Evolutionary conservation across 164 flowering plant species (phyloP), one percentile per base, ranked within the genome.

Genomic region (Platanus orientalis): DNA sequence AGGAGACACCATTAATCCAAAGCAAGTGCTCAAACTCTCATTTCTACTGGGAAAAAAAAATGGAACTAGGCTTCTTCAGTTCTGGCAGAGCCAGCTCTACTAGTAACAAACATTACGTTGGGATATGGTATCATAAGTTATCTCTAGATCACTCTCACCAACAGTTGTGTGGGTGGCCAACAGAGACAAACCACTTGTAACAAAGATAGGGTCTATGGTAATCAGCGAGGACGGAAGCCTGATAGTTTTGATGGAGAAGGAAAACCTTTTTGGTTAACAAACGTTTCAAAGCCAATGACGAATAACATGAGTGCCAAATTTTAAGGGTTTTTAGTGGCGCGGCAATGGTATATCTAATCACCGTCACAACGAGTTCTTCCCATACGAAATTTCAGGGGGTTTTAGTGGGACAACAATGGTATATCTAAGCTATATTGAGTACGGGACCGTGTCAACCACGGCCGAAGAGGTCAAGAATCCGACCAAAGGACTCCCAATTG

Each of bases 401-500:
- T 75, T 90, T 62, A 73, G 83, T 29, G 97, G 90, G 0, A 90
- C 94, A 0, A 83, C 94, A 1, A 69, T 82, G 84, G 97, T 90
- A 28, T 90, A 88, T 62, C 27, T 86, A 39, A 87, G 94, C 64
- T 90, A 85, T 69, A 90, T 87, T 4, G 97, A 94, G 0, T 90
- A 87, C 76, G 94, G 88, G 63, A 87, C 94, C 56, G 94, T 90
- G 21, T 90, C 97, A 0, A 90, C 94, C 23, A 75, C 88, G 90
- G 94, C 97, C 0, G 97, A 90, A 58, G 97, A 90, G 65, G 88
- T 90, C 0, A 70, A 61, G 0, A 71, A 86, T 63, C 94, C 94
- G 25, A 76, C 70, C 0, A 82, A 76, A 71, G 84, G 83, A 39
- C 81, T 90, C 26, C 97, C 97, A 0, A 49, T 84, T 50, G 97